phyloP scores from a whole-genome alignment of 768 basidiomycete species.

The Xerocomellus intermedius region DNA sequence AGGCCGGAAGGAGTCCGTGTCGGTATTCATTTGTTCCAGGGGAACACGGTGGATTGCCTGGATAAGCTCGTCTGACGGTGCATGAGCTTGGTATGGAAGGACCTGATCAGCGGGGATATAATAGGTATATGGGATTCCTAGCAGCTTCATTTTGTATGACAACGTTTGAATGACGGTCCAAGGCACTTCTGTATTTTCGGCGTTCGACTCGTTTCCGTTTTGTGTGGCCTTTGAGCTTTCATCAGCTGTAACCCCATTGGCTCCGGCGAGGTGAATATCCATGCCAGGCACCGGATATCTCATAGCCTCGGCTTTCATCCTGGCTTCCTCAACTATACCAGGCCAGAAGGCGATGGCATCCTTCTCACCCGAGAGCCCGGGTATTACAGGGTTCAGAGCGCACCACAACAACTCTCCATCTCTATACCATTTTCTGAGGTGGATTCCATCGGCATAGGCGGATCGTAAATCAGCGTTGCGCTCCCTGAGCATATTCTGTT shows the following conservation, averaged over 20 bases:
- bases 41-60: slow-evolving; percentile 46
- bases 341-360: slow-evolving; percentile 72
- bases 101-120: slow-evolving; percentile 55
- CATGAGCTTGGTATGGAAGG: slow-evolving; percentile 74
- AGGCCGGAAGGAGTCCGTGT: slow-evolving; percentile 54
- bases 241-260: slow-evolving; percentile 9
- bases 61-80: slow-evolving; percentile 53
- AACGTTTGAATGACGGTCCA: slow-evolving; percentile 64
- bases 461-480: slow-evolving; percentile 65
- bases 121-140: slow-evolving; percentile 52
- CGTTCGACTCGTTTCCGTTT: slow-evolving; percentile 11
- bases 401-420: slow-evolving; percentile 75
- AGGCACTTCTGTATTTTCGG: slow-evolving; percentile 31
- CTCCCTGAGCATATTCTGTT: slow-evolving; percentile 55
- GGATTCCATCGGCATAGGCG: slow-evolving; percentile 44
- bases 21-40: slow-evolving; percentile 42
- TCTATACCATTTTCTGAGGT: slow-evolving; percentile 60
- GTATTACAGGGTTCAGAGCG: slow-evolving; percentile 50
- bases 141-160: slow-evolving; percentile 65
- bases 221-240: background rate
- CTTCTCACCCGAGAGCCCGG: slow-evolving; percentile 35
- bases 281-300: slow-evolving; percentile 24
- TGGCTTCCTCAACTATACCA: slow-evolving; percentile 59
- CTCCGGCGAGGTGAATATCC: background rate
- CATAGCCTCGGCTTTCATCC: slow-evolving; percentile 45